These are phyloP conservation scores for Dryadomyces quercivorus DNA, from an alignment of 2,329 filamentous ascomycete genomes.

Conservation along the genomic window DNA sequence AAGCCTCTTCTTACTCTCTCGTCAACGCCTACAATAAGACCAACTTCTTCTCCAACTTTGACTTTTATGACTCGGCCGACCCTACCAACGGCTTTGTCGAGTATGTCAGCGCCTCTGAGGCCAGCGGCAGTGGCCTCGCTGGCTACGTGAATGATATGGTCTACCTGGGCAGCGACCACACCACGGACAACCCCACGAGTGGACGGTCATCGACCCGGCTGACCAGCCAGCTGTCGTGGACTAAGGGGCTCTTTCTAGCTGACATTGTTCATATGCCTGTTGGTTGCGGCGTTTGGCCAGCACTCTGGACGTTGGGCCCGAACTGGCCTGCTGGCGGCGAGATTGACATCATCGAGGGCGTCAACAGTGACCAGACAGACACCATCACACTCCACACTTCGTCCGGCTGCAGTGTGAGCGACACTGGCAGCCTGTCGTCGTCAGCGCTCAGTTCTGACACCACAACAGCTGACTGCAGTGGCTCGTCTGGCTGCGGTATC, in stretches of 20 bases:
- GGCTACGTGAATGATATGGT: conserved; percentile 41
- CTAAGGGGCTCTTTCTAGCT: conserved; percentile 56
- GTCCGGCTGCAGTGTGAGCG: conserved; percentile 43
- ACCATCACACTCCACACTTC: conserved; percentile 57
- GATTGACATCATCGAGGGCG: conserved; percentile 72
- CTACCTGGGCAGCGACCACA: conserved; percentile 59
- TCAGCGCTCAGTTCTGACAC: conserved; percentile 30
- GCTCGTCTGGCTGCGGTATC: conserved; percentile 48
- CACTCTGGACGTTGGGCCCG: conserved; percentile 57
- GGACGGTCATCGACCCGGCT: conserved; percentile 63
- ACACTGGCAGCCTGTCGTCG: conserved; percentile 32
- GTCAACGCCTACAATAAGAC: conserved; percentile 33
- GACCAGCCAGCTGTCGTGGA: conserved; percentile 53
- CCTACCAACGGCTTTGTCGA: conserved; percentile 66
- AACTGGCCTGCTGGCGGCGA: conserved; percentile 60
- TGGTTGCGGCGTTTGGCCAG: conserved; percentile 66
- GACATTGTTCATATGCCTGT: conserved; percentile 70
- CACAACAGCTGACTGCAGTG: conserved; percentile 19
- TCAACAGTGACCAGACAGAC: conserved; percentile 49
- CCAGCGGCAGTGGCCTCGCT: conserved; percentile 45
- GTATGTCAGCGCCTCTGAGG: conserved; percentile 49
- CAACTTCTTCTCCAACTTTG: conserved; percentile 45
- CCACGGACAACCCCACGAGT: conserved; percentile 36
- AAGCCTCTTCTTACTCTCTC: conserved; percentile 30
- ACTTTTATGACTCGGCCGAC: conserved; percentile 46